Conservation (phyloP, 1,284 basidiomycete species). For the Ustilago cynodontis region DNA sequence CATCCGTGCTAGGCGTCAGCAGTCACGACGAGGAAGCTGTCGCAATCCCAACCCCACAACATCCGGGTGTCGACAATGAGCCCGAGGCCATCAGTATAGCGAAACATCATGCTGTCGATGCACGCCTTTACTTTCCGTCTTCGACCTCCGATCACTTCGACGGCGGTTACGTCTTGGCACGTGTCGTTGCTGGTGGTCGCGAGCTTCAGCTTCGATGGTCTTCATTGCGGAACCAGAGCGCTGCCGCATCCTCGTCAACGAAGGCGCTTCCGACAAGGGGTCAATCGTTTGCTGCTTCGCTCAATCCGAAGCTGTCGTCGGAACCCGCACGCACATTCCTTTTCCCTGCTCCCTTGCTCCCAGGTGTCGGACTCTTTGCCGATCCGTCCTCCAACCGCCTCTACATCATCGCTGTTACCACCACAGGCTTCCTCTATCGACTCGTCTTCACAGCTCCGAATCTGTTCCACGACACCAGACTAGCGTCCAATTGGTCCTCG, state of each 20-base stretch:
- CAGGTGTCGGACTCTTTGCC: slow-evolving; percentile 48
- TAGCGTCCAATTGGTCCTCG: slow-evolving; percentile 48
- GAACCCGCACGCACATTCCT: slow-evolving; percentile 47
- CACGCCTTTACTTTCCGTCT: slow-evolving; percentile 44
- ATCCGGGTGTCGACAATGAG: slow-evolving; percentile 39
- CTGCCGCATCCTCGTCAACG: slow-evolving; percentile 19
- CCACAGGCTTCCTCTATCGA: slow-evolving; percentile 55
- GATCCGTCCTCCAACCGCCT: slow-evolving; percentile 44
- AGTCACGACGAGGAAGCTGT: slow-evolving; percentile 33
- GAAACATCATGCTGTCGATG: slow-evolving; percentile 42
- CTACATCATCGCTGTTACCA: slow-evolving; percentile 54
- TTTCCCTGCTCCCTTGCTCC: slow-evolving; percentile 58
- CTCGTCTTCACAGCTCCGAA: slow-evolving; percentile 46
- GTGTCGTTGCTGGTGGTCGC: slow-evolving; percentile 43
- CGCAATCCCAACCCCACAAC: slow-evolving; percentile 47
- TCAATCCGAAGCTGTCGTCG: slow-evolving; percentile 29
- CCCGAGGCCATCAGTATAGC: slow-evolving; percentile 26
- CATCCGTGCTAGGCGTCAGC: slow-evolving; percentile 11
- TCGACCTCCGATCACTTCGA: slow-evolving; percentile 13
- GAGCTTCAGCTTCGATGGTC: slow-evolving; percentile 60
- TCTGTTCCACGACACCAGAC: slow-evolving; percentile 42
- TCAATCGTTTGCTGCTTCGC: slow-evolving; percentile 24
- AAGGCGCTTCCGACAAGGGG: slow-evolving; percentile 19
- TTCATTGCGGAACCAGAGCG: slow-evolving; percentile 6
- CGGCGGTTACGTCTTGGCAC: slow-evolving; percentile 50